A percentile compares a stretch with the other conserved stretches of the same genome.
Evolutionary conservation across 345 rosid genomes (phyloP).

Genomic region (Punica granatum): DNA sequence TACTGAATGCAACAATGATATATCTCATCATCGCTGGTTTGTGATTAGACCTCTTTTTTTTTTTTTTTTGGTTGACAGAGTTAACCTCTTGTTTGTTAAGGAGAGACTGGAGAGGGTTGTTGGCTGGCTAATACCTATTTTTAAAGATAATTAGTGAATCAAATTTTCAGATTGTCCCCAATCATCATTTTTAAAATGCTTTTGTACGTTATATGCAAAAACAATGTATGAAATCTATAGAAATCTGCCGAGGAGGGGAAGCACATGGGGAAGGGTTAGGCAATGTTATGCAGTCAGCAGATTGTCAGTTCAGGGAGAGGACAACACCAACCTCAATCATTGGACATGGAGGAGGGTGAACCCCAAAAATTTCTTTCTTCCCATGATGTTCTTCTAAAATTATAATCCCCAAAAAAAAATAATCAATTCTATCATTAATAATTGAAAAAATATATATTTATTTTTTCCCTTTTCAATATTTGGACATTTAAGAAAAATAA

Average conservation of each 20-base stretch:
- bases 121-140: no score
- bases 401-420: background rate
- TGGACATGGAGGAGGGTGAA: slow-evolving; percentile 16
- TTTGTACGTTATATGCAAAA: background rate
- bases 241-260: slow-evolving; percentile 4
- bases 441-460: no score
- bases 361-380: background rate
- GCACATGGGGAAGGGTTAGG: slow-evolving; percentile 26
- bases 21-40: no score
- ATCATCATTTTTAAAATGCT: background rate
- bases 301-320: slow-evolving; percentile 15
- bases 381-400: background rate
- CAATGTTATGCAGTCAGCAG: slow-evolving; percentile 3
- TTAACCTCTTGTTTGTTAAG: background rate
- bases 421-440: background rate
- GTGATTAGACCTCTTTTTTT: no score
- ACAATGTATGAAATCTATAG: no score
- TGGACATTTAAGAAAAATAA: no score
- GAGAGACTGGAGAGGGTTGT: no score
- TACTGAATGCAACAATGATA: no score
- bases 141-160: no score
- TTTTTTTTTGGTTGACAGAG: no score
- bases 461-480: no score
- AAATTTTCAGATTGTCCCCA: no score
- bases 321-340: slow-evolving; percentile 35